Evolutionary conservation across 345 rosid genomes (phyloP), one percentile per base, ranked within the genome.

Genomic region (Salix dunnii): DNA sequence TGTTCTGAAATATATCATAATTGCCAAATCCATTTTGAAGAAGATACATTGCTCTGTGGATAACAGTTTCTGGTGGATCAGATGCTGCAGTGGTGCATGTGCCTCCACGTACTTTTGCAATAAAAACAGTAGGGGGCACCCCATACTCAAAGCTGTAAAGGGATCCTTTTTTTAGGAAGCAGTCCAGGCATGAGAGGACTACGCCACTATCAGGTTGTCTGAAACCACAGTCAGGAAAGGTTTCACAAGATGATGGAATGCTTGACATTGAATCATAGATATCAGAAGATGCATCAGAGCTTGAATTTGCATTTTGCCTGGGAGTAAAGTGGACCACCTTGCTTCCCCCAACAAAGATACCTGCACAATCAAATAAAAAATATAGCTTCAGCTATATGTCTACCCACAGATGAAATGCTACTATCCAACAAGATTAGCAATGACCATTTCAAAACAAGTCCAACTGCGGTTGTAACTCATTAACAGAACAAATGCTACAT

Each of bases 321-420:
- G 98, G 98, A 76, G 90, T 89, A 85, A 96, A 96, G 74, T 94
- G 99, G 76, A 96, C 98, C 79, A 96, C 97, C 85, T 96, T 96
- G 91, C 94, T 91, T 83, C 98, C 99, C 68, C 99, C 99, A 21
- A 96, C 97, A 87, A 82, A 96, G 53, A 96, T 89, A 42, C 98
- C 99, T 96, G 74, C 77, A 76, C 7, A 53, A 25, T 67, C 53
- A 43, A 66, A 46, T 28, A 71, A 67, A 36, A 64, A 40, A 58
- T 30, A n/a, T 38, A 42, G 33, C 35, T 55, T 73, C 65, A 12
- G 11, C 43, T 27, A 40, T 7, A 38, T 9, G 35, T 69, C n/a
- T 68, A 67, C 2, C 67, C 7, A 31, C 28, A 18, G 31, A 30
- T 13, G 3, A 6, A 71, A 30, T 31, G 48, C 72, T 11, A 27